Percentiles rank a stretch among this genome's conserved stretches.
phyloP scores from a whole-genome alignment of 2,329 filamentous ascomycete genomes.

The Monosporascus cannonballus region DNA sequence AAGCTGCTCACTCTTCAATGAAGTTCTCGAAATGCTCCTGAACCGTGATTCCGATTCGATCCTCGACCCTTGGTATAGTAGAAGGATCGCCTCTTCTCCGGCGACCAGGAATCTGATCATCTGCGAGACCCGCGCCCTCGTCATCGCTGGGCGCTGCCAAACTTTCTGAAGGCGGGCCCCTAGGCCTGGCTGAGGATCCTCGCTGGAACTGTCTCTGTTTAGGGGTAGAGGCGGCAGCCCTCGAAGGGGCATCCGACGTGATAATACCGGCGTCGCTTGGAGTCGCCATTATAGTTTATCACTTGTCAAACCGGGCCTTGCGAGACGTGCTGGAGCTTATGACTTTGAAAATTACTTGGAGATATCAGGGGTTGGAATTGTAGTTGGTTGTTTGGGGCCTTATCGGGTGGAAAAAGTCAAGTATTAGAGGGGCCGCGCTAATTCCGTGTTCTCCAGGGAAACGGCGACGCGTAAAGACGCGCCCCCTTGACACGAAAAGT shows the following conservation, averaged over 20 bases:
- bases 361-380: neutral
- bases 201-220: constrained; percentile 36
- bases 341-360: neutral
- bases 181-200: constrained; percentile 48
- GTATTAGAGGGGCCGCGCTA: neutral
- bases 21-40: constrained; percentile 75
- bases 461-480: neutral
- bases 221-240: constrained; percentile 34
- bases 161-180: constrained; percentile 58
- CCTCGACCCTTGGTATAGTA: constrained; percentile 65
- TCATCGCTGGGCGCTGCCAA: constrained; percentile 55
- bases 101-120: constrained; percentile 54
- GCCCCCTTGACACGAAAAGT: neutral
- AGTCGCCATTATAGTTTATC: constrained; percentile 36
- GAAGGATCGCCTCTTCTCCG: constrained; percentile 40
- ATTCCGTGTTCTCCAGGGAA: neutral
- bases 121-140: constrained; percentile 55
- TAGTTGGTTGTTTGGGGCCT: neutral
- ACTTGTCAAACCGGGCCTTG: neutral
- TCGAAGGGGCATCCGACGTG: constrained; percentile 50
- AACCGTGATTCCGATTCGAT: constrained; percentile 67
- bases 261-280: constrained; percentile 50
- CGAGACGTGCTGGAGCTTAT: neutral
- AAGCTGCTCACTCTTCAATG: constrained; percentile 59
- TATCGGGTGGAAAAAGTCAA: neutral